Evolutionary conservation across 1,284 basidiomycete genomes (phyloP).

Genomic region (Marasmius sp.): DNA sequence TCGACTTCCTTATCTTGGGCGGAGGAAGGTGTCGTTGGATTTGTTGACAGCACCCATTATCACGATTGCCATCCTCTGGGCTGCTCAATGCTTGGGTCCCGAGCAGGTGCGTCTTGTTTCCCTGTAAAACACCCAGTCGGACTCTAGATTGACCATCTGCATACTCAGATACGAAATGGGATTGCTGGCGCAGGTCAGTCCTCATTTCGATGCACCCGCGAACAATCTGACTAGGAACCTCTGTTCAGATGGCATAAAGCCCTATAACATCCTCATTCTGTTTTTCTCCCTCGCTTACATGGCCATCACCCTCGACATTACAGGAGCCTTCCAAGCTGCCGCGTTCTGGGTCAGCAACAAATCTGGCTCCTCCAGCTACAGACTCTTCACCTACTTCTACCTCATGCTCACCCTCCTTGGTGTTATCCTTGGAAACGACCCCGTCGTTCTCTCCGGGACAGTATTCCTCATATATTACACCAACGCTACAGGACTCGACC

Average conservation of each 20-base stretch:
- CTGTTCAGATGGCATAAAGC: slow-evolving; percentile 72
- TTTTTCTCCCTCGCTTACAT: slow-evolving; percentile 95
- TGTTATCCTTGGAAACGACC: slow-evolving; percentile 87
- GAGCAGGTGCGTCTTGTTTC: slow-evolving; percentile 14
- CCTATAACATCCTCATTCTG: slow-evolving; percentile 91
- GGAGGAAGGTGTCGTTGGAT: slow-evolving; percentile 53
- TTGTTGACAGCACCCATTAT: slow-evolving; percentile 77
- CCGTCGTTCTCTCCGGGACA: slow-evolving; percentile 85
- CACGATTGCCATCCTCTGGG: slow-evolving; percentile 79
- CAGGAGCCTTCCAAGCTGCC: slow-evolving; percentile 83
- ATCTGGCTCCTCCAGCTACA: slow-evolving; percentile 69
- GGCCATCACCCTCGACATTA: slow-evolving; percentile 89
- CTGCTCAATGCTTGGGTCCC: slow-evolving; percentile 70
- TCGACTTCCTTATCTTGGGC: slow-evolving; percentile 26
- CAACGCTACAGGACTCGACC: slow-evolving; percentile 56
- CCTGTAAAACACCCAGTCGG: not conserved
- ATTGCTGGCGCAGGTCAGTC: slow-evolving; percentile 26
- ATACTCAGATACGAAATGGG: slow-evolving; percentile 49
- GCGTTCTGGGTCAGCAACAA: slow-evolving; percentile 86
- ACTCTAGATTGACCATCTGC: slow-evolving; percentile 24
- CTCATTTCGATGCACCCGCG: slow-evolving; percentile 6
- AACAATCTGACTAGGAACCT: not conserved
- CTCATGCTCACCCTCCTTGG: slow-evolving; percentile 79
- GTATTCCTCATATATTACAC: slow-evolving; percentile 88
- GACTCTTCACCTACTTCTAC: slow-evolving; percentile 80